Evolutionary conservation across 768 basidiomycete genomes (phyloP).

Genomic region (Austroboletus eburneus): DNA sequence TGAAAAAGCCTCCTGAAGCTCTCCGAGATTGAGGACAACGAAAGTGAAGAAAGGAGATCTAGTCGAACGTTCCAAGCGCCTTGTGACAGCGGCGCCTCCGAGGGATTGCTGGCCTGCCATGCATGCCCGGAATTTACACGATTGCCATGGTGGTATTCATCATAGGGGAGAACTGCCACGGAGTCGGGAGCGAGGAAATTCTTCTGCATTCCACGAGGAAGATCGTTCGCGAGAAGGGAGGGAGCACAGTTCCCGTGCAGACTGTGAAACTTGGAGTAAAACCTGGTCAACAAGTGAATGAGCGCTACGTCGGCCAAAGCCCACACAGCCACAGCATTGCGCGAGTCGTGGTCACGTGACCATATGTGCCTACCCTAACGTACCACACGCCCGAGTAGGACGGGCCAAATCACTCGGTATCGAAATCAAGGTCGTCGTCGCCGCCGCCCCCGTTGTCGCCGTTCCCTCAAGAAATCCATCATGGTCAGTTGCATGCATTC

Average conservation of each 20-base stretch:
- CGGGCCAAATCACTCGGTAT: constrained; percentile 7
- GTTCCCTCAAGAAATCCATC: constrained; percentile 27
- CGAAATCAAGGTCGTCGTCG: constrained; percentile 25
- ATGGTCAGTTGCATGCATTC: constrained; percentile 29
- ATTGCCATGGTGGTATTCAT: constrained; percentile 17
- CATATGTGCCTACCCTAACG: constrained; percentile 24
- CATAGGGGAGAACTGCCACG: constrained; percentile 15
- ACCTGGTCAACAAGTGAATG: neutral
- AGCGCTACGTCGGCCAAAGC: neutral
- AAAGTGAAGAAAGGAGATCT: constrained; percentile 6
- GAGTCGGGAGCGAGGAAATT: constrained; percentile 4
- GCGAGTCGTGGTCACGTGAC: constrained; percentile 21
- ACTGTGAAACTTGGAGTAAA: constrained; percentile 1
- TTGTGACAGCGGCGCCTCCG: constrained; percentile 9
- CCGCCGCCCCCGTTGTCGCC: constrained; percentile 17
- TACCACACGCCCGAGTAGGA: no score
- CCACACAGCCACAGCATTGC: constrained; percentile 10
- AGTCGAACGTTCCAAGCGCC: constrained; percentile 3
- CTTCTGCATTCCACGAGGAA: constrained; percentile 22
- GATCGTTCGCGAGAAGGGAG: neutral
- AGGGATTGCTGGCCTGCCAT: constrained; percentile 24
- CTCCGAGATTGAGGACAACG: constrained; percentile 9
- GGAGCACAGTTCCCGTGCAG: neutral
- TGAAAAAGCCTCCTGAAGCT: constrained; percentile 16
- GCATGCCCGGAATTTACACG: constrained; percentile 9